Percentiles rank a stretch among this genome's conserved stretches.
Conservation (phyloP, 495 filamentous ascomycete genomes). For the Tuber umbilicatum region DNA sequence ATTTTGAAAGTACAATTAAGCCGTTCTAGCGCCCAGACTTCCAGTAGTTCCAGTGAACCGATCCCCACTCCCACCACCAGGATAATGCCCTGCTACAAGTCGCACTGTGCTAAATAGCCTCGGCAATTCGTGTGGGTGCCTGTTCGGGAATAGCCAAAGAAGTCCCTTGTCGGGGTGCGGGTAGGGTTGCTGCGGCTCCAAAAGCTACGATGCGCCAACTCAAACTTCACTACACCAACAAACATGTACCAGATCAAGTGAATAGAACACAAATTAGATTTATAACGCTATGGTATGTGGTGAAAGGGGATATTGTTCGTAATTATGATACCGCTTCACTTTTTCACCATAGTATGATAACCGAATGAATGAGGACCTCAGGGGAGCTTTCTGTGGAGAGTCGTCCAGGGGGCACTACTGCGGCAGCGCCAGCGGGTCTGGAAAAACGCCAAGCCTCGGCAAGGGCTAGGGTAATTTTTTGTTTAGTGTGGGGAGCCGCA, state of each 20-base stretch:
- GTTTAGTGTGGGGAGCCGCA: background rate
- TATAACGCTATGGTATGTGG: background rate
- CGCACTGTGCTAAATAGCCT: background rate
- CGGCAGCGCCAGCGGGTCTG: background rate
- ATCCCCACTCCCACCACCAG: too few species aligned
- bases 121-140: background rate
- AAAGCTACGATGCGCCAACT: background rate
- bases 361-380: background rate
- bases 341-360: background rate
- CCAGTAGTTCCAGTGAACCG: background rate
- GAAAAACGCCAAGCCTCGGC: background rate
- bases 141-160: background rate
- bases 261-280: background rate
- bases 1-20: background rate
- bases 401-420: background rate
- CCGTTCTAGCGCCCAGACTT: background rate
- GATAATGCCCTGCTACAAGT: background rate
- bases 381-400: background rate
- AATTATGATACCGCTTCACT: background rate
- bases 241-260: background rate
- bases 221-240: background rate
- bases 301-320: background rate
- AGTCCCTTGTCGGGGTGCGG: background rate
- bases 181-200: conserved; percentile 2
- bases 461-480: background rate